phyloP scores from a whole-genome alignment of 768 basidiomycete genomes.

The Pleurotus citrinopileatus region DNA sequence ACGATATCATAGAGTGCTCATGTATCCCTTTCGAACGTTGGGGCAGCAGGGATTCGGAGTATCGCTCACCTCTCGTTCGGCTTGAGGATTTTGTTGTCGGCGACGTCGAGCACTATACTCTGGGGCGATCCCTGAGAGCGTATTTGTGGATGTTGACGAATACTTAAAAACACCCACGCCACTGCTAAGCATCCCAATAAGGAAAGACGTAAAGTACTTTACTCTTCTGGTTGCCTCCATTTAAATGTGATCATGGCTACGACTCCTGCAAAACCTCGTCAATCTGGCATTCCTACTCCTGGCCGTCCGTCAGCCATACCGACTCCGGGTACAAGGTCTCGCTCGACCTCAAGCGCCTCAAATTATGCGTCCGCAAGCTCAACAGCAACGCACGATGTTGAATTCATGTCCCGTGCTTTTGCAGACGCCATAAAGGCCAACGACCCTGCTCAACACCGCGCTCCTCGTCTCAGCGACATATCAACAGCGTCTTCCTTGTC shows the following conservation, averaged over 20 bases:
- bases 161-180: conserved; percentile 1
- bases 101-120: neutral
- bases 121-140: neutral
- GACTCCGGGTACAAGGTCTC: conserved; percentile 61
- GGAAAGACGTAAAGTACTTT: neutral
- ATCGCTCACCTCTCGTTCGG: conserved; percentile 7
- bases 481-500: conserved; percentile 44
- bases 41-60: conserved; percentile 1
- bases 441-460: conserved; percentile 71
- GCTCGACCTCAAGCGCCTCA: conserved; percentile 57
- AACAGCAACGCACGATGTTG: conserved; percentile 39
- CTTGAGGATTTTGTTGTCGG: conserved; percentile 4
- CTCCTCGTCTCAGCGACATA: conserved; percentile 32
- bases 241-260: conserved; percentile 14
- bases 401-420: conserved; percentile 70
- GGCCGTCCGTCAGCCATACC: conserved; percentile 50
- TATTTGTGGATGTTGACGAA: neutral
- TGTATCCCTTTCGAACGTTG: neutral
- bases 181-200: conserved; percentile 1
- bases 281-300: conserved; percentile 39
- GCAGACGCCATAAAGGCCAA: conserved; percentile 79
- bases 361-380: conserved; percentile 24
- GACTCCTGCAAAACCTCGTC: conserved; percentile 40
- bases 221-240: neutral
- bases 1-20: neutral